phyloP scores from a whole-genome alignment of 805 yeast genomes.

The Scheffersomyces stipitis region DNA sequence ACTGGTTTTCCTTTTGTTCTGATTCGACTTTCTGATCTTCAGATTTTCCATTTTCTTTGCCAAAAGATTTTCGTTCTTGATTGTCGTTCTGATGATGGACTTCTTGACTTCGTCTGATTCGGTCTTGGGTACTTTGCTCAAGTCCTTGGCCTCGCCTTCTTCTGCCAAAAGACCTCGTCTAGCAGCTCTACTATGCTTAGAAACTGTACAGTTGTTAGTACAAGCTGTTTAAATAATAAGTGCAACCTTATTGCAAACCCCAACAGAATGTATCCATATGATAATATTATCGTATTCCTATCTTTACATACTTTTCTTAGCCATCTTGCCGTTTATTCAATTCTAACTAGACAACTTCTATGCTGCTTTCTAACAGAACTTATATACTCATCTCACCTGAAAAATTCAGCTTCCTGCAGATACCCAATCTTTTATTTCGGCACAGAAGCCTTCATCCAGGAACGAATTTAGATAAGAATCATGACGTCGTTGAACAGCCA shows the following conservation, averaged over 20 bases:
- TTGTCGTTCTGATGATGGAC: constrained; percentile 64
- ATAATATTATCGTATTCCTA: neutral
- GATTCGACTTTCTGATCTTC: constrained; percentile 26
- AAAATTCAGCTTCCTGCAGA: too few relatives aligned
- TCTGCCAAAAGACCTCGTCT: constrained; percentile 58
- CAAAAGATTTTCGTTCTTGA: constrained; percentile 63
- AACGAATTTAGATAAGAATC: too few relatives aligned
- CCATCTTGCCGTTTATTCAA: constrained; percentile 23
- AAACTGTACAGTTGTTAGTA: constrained; percentile 36
- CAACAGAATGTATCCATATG: too few relatives aligned
- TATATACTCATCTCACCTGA: too few relatives aligned
- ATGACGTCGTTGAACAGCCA: too few relatives aligned
- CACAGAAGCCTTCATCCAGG: too few relatives aligned
- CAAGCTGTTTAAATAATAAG: too few relatives aligned
- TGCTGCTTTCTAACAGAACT: too few relatives aligned
- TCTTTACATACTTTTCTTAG: constrained; percentile 36
- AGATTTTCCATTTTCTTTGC: constrained; percentile 52
- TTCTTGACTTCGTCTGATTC: constrained; percentile 60
- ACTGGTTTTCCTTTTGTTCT: constrained; percentile 30
- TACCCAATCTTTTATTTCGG: too few relatives aligned
- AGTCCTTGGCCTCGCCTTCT: constrained; percentile 46
- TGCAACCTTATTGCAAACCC: too few relatives aligned
- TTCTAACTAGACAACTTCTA: neutral
- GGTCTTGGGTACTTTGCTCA: constrained; percentile 55
- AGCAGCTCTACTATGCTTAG: constrained; percentile 76